Base-by-base conservation (phyloP, 1,284 basidiomycete species). In the Erythrobasidium hasegawianum region DNA sequence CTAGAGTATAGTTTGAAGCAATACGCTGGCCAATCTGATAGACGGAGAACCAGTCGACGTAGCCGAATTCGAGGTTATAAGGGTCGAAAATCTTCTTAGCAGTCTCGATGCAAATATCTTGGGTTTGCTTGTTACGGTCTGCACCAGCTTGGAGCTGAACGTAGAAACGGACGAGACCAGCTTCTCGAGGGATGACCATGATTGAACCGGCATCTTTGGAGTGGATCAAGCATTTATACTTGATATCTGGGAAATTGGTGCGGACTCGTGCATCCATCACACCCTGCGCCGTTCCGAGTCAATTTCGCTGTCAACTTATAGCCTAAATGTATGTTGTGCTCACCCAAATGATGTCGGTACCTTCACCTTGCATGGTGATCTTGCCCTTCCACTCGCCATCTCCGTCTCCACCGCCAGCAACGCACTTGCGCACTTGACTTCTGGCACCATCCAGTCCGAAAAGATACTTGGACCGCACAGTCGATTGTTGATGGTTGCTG, bases 71-170 rank as follows among this genome's bases (percentile, higher is more conserved):
- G 50, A 79, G 73, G 41, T 76, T 69, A 74, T 75, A 79, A 13
- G 78, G 78, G 57, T 75, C 64, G n/a, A 77, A 78, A 54, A 79
- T 79, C 70, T 78, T 76, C 64, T 74, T 71, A 26, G 78, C 78
- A 43, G 75, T 74, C 50, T 72, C 68, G 72, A 77, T 76, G 68
- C 77, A 77, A 60, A 77, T 74, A 45, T 74, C 73, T 24, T 73
- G 71, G 4, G 76, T 77, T 16, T 78, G 76, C 68, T 76, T 75
- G 64, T 72, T 70, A 13, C 73, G 69, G 26, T 71, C 72, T 52
- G 53, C 54, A 45, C 41, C 55, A 24, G 52, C 64, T 55, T 74
- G 68, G 22, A 76, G 69, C 64, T 76, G 75, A 20, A 76, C 74
- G 70, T 76, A 76, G 47, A 76, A 71, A n/a, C 75, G 69, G 5